A percentile compares a stretch with the other conserved stretches of the same genome.
Evolutionary conservation across 1,139 yeast genomes (phyloP).

Genomic region (Waltiozyma sp.): DNA sequence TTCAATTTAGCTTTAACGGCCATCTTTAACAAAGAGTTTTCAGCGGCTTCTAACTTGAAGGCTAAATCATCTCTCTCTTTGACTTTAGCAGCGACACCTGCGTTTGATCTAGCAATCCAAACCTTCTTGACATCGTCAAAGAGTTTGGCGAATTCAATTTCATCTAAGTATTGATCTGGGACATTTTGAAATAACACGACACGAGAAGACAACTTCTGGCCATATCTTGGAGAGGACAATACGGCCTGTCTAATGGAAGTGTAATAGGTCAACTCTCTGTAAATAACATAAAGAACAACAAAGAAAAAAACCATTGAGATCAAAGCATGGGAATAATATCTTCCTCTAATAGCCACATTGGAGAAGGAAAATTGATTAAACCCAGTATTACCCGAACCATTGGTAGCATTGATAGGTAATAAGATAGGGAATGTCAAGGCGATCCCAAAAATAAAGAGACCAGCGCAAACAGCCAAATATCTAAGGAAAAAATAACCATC

Average conservation of each 20-base stretch:
- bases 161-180: constrained; percentile 57
- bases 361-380: constrained; percentile 72
- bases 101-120: constrained; percentile 62
- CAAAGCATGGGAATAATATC: constrained; percentile 82
- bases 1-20: constrained; percentile 56
- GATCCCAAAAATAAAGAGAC: constrained; percentile 47
- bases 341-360: constrained; percentile 42
- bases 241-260: constrained; percentile 73
- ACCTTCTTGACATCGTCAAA: constrained; percentile 67
- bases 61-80: constrained; percentile 54
- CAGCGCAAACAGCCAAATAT: constrained; percentile 51
- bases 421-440: constrained; percentile 45
- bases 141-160: constrained; percentile 47
- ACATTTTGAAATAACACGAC: constrained; percentile 74
- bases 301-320: constrained; percentile 76
- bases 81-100: constrained; percentile 46
- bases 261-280: constrained; percentile 74
- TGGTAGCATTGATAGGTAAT: constrained; percentile 54
- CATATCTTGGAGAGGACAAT: constrained; percentile 70
- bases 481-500: constrained; percentile 84
- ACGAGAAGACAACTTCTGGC: constrained; percentile 61
- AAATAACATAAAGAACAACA: constrained; percentile 53
- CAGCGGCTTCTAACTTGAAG: constrained; percentile 56
- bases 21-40: constrained; percentile 43
- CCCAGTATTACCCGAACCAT: constrained; percentile 48